A percentile compares a stretch with the other conserved stretches of the same genome.
Conservation (phyloP, 2,329 filamentous ascomycete genomes). For the Fusarium avenaceum region DNA sequence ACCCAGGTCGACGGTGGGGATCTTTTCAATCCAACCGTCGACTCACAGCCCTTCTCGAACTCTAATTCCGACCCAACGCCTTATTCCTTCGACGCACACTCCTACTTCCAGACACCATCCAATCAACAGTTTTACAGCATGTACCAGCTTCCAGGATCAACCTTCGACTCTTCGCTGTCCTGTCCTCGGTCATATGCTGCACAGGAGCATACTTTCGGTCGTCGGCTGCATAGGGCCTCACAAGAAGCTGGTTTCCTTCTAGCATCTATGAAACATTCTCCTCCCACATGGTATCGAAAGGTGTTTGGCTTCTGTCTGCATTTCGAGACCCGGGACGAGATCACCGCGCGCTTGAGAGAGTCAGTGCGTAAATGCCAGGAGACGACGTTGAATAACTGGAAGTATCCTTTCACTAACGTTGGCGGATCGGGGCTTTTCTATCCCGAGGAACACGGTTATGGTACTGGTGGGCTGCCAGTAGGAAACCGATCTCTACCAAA, state of each 20-base stretch:
- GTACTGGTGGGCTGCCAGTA: background rate
- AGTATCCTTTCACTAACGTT: slow-evolving; percentile 6
- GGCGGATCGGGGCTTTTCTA: slow-evolving; percentile 13
- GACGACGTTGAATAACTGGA: slow-evolving; percentile 13
- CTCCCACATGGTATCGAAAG: slow-evolving; percentile 8
- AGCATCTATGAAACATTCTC: slow-evolving; percentile 6
- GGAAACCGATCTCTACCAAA: background rate
- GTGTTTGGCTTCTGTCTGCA: slow-evolving; percentile 20
- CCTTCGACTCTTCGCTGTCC: background rate
- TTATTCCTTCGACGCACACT: background rate
- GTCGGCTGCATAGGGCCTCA: slow-evolving; percentile 4
- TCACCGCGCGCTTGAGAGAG: background rate
- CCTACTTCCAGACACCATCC: slow-evolving; percentile 1
- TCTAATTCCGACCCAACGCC: background rate
- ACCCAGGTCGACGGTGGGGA: background rate
- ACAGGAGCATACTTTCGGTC: slow-evolving; percentile 15
- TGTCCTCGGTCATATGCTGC: slow-evolving; percentile 1
- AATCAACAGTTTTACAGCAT: background rate
- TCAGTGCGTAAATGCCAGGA: background rate
- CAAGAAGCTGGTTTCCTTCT: slow-evolving; percentile 7
- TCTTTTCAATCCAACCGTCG: background rate
- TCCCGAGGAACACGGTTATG: background rate
- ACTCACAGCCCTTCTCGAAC: background rate
- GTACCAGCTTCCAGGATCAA: slow-evolving; percentile 5
- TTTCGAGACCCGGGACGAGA: slow-evolving; percentile 15